Percentiles rank a stretch among this genome's conserved stretches.
These are phyloP conservation scores for Monosporascus sp. DNA, from an alignment of 2,329 filamentous ascomycete genomes.

Conservation along the genomic window DNA sequence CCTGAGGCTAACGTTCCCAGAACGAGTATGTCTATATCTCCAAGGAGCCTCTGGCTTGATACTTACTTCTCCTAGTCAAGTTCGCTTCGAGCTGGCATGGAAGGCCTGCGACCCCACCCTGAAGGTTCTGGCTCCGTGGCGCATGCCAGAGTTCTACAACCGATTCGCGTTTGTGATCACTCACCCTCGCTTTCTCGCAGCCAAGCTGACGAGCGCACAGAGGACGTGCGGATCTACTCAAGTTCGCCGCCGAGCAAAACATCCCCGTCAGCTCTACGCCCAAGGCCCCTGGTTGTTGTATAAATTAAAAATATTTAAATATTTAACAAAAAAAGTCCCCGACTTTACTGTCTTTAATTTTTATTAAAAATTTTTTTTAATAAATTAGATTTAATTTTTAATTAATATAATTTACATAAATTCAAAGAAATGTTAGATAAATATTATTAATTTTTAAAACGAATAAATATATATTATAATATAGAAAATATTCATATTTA, in stretches of 20 bases:
- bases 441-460: too few species aligned
- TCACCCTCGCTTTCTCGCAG: not conserved
- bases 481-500: too few species aligned
- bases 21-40: not conserved
- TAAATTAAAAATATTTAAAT: too few species aligned
- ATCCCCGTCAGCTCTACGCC: constrained; percentile 10
- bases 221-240: not conserved
- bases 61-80: not conserved
- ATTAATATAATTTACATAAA: too few species aligned
- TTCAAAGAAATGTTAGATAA: too few species aligned
- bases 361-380: too few species aligned
- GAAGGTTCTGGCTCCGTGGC: not conserved
- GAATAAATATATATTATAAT: too few species aligned
- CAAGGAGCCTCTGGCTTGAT: too few species aligned
- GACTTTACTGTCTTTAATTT: too few species aligned
- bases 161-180: not conserved
- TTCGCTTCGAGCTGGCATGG: not conserved
- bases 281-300: constrained; percentile 9
- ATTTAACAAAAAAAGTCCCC: too few species aligned
- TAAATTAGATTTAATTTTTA: too few species aligned
- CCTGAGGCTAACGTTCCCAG: not conserved
- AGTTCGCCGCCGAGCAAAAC: constrained; percentile 4
- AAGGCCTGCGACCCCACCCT: not conserved
- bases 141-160: not conserved
- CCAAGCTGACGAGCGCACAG: not conserved